Evolutionary conservation across 192 early-diverging fungal species (phyloP).

Genomic region (Obelidium mucronatum): DNA sequence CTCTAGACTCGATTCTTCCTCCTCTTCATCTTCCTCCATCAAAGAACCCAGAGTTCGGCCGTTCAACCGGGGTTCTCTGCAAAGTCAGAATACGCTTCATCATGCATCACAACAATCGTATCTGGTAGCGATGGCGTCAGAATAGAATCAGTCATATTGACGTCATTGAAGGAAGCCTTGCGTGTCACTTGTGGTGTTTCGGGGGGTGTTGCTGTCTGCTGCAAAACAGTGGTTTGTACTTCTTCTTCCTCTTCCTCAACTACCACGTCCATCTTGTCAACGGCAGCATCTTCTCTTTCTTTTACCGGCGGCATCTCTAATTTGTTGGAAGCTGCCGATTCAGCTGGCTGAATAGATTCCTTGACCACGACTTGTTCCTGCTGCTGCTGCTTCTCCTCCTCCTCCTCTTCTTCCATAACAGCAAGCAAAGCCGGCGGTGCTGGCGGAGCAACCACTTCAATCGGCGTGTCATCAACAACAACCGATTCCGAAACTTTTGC

Average conservation of each 20-base stretch:
- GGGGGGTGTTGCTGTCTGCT: neutral
- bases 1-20: conserved; percentile 7
- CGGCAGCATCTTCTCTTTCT: too few species aligned
- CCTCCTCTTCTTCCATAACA: neutral
- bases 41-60: neutral
- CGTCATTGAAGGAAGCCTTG: neutral
- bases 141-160: neutral
- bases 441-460: neutral
- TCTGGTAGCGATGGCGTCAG: neutral
- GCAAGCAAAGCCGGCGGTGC: neutral
- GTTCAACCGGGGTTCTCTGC: neutral
- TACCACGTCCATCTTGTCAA: conserved; percentile 5
- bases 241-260: conserved; percentile 9
- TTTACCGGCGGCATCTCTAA: too few species aligned
- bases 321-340: too few species aligned
- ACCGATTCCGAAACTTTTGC: neutral
- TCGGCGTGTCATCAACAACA: neutral
- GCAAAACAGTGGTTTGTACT: neutral
- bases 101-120: neutral
- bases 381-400: neutral
- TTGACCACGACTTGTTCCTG: neutral
- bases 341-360: neutral
- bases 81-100: neutral
- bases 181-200: neutral
- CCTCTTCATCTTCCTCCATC: conserved; percentile 6